These are phyloP conservation scores for Exobasidium cylindrosporum DNA, from an alignment of 1,284 basidiomycete genomes.

Conservation along the genomic window DNA sequence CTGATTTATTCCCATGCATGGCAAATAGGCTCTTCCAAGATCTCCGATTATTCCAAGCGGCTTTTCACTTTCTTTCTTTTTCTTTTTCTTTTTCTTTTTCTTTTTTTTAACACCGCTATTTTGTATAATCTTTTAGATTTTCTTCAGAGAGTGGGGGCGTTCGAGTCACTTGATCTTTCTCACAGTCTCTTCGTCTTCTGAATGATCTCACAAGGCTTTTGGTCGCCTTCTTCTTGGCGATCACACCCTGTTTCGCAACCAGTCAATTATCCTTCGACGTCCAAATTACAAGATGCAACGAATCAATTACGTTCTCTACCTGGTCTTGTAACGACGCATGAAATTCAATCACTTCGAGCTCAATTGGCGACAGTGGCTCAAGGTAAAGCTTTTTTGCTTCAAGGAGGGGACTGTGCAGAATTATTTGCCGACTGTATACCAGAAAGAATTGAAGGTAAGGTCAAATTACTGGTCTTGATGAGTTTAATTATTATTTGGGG, in stretches of 20 bases:
- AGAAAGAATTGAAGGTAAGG: constrained; percentile 87
- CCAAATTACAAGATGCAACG: constrained; percentile 33
- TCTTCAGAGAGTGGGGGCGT: no score
- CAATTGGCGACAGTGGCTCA: constrained; percentile 47
- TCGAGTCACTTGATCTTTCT: background rate
- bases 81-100: no score
- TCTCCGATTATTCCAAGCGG: no score
- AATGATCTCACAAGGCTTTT: background rate
- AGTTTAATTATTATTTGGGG: constrained; percentile 93
- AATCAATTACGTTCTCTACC: constrained; percentile 40
- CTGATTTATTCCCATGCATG: no score
- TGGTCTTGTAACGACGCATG: constrained; percentile 47
- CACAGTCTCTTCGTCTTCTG: background rate
- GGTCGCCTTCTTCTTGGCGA: constrained; percentile 37
- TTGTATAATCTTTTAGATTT: no score
- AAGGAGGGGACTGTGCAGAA: constrained; percentile 93
- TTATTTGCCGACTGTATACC: constrained; percentile 64
- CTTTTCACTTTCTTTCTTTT: no score
- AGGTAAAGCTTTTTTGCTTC: constrained; percentile 76
- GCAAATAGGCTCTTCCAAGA: no score
- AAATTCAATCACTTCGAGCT: constrained; percentile 45
- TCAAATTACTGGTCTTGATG: constrained; percentile 90
- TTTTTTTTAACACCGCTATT: no score
- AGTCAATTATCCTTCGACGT: constrained; percentile 39
- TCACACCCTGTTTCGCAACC: constrained; percentile 45